phyloP scores from a whole-genome alignment of 2,329 filamentous ascomycete species.

The Torrubiella hemipterigena region DNA sequence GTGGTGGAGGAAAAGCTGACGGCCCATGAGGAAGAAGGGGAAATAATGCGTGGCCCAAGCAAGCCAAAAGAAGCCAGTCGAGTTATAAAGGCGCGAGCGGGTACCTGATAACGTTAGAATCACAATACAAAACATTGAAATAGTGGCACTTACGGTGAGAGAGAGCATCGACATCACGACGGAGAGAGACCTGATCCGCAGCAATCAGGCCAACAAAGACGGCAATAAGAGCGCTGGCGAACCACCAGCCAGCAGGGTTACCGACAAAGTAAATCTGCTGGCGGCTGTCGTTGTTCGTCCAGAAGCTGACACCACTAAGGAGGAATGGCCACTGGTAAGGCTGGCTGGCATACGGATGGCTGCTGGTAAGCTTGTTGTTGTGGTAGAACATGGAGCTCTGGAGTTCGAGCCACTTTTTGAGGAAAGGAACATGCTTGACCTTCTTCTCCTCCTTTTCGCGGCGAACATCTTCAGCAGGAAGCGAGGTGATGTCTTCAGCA shows the following conservation, averaged over 20 bases:
- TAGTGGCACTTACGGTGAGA: conserved; percentile 65
- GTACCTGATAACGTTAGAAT: conserved; percentile 45
- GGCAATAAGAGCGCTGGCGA: conserved; percentile 80
- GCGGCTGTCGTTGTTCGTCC: conserved; percentile 90
- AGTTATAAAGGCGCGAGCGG: conserved; percentile 92
- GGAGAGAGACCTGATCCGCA: conserved; percentile 85
- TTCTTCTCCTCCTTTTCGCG: conserved; percentile 64
- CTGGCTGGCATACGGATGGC: conserved; percentile 88
- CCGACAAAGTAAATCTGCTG: conserved; percentile 98
- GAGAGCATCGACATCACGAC: conserved; percentile 84
- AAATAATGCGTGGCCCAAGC: conserved; percentile 96
- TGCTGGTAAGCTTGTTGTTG: conserved; percentile 95
- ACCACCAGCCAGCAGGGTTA: conserved; percentile 96
- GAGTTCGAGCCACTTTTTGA: conserved; percentile 90
- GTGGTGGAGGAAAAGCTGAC: conserved; percentile 95
- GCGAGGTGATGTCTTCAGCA: conserved; percentile 78
- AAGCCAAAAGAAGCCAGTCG: conserved; percentile 97
- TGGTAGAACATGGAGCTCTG: conserved; percentile 99
- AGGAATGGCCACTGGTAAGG: conserved; percentile 98
- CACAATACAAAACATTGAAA: background rate
- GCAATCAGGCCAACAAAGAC: conserved; percentile 87
- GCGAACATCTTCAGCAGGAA: conserved; percentile 60
- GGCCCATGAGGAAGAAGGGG: conserved; percentile 96
- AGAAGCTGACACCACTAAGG: conserved; percentile 94
- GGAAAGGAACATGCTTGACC: conserved; percentile 76